Evolutionary conservation across 768 basidiomycete species (phyloP), one percentile per base, ranked within the genome.

Genomic region (Tulasnella sp.): DNA sequence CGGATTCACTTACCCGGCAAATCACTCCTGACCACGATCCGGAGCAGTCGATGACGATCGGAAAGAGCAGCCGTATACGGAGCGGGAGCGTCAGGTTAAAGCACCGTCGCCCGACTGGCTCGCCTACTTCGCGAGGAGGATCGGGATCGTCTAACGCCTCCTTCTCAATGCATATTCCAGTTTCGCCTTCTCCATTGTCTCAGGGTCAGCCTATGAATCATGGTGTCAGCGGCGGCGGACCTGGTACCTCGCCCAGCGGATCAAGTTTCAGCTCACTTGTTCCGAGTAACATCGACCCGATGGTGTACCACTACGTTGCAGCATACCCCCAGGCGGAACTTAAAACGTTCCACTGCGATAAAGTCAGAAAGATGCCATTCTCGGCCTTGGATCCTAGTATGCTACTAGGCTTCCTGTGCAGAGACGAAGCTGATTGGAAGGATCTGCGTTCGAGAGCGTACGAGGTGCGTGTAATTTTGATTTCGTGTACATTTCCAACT

Each of bases 291-390:
- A 63, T 72, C 54, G 73, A 83, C 55, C 65, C 72, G 0, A 35
- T 79, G 6, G 77, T 82, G 59, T 70, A 77, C 50, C 82, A 85
- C 63, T 88, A 83, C 59, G 78, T 77, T 19, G 75, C 74, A 0
- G 84, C 91, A 8, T 99, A 97, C 67, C 71, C 77, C 1, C 69
- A 77, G 2, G 61, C 74, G 4, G 88, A 93, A 65, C 71, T 97
- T 32, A 79, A 78, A 64, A 94, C 88, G 11, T 99, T 92, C 73
- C 96, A 98, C 69, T 92, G 91, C 67, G 96, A 99, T n/a, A 81
- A 84, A 15, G 84, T 98, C 36, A 76, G 90, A 66, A 97, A 94
- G 79, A 94, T 98, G 87, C 84, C 84, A 0, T 69, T 98, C 34
- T 79, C 81, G 37, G 86, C 84, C 27, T 72, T 99, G 54, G 96